Evolutionary conservation across 495 filamentous ascomycete species (phyloP), one percentile per base, ranked within the genome.

Genomic region (Tuber brumale): DNA sequence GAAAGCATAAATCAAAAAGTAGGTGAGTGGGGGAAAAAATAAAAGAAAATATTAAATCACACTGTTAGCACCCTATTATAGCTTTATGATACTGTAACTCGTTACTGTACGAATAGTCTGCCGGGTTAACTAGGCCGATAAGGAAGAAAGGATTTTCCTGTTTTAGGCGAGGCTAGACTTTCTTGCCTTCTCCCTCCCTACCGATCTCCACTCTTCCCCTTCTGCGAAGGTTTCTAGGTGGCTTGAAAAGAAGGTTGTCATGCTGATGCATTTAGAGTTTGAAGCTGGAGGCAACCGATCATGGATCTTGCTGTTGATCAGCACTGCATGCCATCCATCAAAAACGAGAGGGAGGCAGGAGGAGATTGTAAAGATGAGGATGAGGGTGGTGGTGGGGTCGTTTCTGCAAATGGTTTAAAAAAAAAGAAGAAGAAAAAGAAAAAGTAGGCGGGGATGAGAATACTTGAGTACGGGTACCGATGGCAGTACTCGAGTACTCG

Each of bases 231-330:
- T 35, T n/a, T 31, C 57, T 66, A 12, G 14, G 14, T 35, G 57
- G 57, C 27, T 79, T 76, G 72, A 72, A 78, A 77, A 78, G 76
- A 79, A 79, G 77, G 76, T 78, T 77, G 73, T 76, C 75, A 69
- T 79, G 75, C 77, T 79, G 23, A 39, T 78, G 77, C 77, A 79
- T 73, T 70, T 78, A 16, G 46, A 41, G 18, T 23, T 46, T 41
- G 21, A 35, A 18, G 76, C 74, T 72, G 51, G 42, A 61, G 72
- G 35, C 51, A 79, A 80, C 76, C 78, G 78, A 73, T 66, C 76
- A 75, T 31, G 57, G 57, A 61, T 61, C 57, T 31, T 31, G 4
- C 57, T 61, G n/a, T 14, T 31, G n/a, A 61, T 61, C 57, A 27
- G 57, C 27, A 61, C 12, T 31, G 10, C 57, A 61, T 61, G 27